Percentiles rank a stretch among this genome's conserved stretches.
These are phyloP conservation scores for Galeopsis tetrahit DNA, from an alignment of 257 asterid species.

Conservation along the genomic window DNA sequence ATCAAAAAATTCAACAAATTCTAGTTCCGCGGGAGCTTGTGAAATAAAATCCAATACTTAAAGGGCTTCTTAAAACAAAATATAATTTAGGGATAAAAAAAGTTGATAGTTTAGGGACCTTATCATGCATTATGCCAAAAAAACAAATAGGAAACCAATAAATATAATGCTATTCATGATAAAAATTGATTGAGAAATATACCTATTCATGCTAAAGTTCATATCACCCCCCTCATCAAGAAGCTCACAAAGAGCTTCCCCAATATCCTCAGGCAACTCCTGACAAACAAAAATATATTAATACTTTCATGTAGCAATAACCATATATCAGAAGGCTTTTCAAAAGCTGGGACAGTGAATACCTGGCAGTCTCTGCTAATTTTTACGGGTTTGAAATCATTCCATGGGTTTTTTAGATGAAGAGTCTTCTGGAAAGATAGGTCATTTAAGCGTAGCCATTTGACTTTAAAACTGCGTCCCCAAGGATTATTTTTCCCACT, in stretches of 20 bases:
- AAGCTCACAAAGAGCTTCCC: conserved; percentile 93
- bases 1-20: too few relatives aligned
- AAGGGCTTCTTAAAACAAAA: too few relatives aligned
- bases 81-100: too few relatives aligned
- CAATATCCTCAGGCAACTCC: conserved; percentile 93
- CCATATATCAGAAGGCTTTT: conserved; percentile 32
- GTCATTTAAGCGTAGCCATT: conserved; percentile 79
- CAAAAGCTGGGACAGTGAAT: conserved; percentile 34
- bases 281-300: conserved; percentile 46
- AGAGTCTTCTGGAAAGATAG: conserved; percentile 89
- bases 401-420: conserved; percentile 93
- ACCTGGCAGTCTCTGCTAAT: conserved; percentile 99
- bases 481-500: conserved; percentile 75
- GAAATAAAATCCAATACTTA: too few relatives aligned
- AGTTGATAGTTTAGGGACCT: too few relatives aligned
- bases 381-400: conserved; percentile 89
- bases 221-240: conserved; percentile 67
- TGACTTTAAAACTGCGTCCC: conserved; percentile 91
- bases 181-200: conserved; percentile 28
- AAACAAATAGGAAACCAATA: conserved; percentile 22
- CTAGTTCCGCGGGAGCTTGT: too few relatives aligned
- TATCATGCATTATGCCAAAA: not conserved
- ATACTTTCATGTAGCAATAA: conserved; percentile 25
- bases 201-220: conserved; percentile 59
- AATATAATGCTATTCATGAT: conserved; percentile 18